Conservation (phyloP, 129 eudicot species). For the Centaurea solstitialis region DNA sequence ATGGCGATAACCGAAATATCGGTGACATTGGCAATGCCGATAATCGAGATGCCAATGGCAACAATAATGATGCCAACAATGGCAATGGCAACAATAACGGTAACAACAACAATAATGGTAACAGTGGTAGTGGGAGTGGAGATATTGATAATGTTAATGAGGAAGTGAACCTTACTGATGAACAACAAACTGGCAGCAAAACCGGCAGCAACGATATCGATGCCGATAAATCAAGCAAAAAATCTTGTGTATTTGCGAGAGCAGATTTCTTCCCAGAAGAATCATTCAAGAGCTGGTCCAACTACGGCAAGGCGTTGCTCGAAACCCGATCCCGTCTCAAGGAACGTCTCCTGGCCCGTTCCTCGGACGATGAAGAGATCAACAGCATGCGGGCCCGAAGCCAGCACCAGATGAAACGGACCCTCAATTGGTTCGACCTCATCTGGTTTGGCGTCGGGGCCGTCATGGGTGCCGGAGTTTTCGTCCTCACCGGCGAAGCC, state of each 20-base stretch:
- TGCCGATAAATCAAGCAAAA: constrained; percentile 2
- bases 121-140: not conserved
- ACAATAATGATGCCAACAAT: not conserved
- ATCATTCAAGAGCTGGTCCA: constrained; percentile 74
- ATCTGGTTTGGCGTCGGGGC: constrained; percentile 84
- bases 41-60: not conserved
- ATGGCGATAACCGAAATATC: not conserved
- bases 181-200: constrained; percentile 11
- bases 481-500: constrained; percentile 75
- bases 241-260: constrained; percentile 44
- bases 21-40: not conserved
- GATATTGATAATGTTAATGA: not conserved
- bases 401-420: constrained; percentile 57
- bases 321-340: constrained; percentile 45
- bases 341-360: constrained; percentile 63
- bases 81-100: not conserved
- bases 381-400: constrained; percentile 54
- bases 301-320: constrained; percentile 49
- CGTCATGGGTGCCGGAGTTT: constrained; percentile 80
- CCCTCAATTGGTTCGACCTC: constrained; percentile 72
- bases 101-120: not conserved
- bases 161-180: constrained; percentile 10
- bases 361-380: constrained; percentile 48
- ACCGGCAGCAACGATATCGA: not conserved
- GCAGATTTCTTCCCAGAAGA: constrained; percentile 72